These are phyloP conservation scores for Fusarium fracticaudum DNA, from an alignment of 2,329 filamentous ascomycete species.

Conservation along the genomic window DNA sequence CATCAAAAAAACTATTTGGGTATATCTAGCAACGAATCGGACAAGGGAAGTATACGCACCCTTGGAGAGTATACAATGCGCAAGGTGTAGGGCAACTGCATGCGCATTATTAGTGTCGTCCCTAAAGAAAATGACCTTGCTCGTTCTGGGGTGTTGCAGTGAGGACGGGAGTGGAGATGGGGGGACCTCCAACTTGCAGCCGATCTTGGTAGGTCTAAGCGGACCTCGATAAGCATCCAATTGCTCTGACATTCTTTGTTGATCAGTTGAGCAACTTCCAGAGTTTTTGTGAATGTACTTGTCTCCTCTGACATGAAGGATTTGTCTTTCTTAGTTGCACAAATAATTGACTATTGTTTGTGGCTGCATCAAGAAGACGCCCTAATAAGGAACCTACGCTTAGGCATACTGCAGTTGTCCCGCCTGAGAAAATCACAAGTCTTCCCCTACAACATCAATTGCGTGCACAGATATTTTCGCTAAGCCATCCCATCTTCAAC, in stretches of 20 bases:
- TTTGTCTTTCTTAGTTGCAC: neutral
- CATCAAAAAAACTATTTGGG: neutral
- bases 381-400: neutral
- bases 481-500: neutral
- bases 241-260: neutral
- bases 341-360: neutral
- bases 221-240: neutral
- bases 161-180: neutral
- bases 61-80: neutral
- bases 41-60: neutral
- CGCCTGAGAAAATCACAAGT: neutral
- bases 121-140: neutral
- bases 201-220: conserved; percentile 3
- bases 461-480: neutral
- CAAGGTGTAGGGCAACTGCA: neutral
- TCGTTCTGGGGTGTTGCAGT: neutral
- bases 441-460: neutral
- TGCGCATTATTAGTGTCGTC: neutral
- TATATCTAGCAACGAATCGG: neutral
- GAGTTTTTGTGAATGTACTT: neutral
- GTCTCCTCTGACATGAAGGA: neutral
- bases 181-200: neutral
- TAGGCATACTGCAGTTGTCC: neutral
- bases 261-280: neutral
- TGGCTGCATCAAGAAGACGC: neutral